Conservation (phyloP, 1,284 basidiomycete genomes). For the Fistulinella cinereoalba region DNA sequence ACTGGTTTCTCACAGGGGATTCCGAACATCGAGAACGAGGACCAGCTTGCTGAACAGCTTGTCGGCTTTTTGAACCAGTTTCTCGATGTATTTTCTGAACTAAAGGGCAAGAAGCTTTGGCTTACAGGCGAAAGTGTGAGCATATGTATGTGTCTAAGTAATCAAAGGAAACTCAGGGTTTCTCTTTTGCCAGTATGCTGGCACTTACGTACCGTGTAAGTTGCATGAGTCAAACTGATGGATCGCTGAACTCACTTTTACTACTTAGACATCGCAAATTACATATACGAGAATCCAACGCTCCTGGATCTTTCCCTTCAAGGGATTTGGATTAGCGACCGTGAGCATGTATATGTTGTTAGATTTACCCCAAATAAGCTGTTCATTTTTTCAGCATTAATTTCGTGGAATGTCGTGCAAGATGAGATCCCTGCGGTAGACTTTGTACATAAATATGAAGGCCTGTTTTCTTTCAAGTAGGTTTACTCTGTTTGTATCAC, state of each 20-base stretch:
- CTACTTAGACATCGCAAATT: conserved; percentile 71
- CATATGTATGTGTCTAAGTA: conserved; percentile 2
- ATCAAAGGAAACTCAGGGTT: neutral
- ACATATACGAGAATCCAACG: conserved; percentile 58
- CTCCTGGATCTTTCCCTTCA: conserved; percentile 55
- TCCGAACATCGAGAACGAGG: conserved; percentile 68
- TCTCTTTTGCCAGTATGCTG: conserved; percentile 45
- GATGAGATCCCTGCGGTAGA: conserved; percentile 64
- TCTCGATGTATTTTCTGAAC: conserved; percentile 65
- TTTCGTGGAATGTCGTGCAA: conserved; percentile 62
- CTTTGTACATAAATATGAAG: conserved; percentile 68
- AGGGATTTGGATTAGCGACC: conserved; percentile 72
- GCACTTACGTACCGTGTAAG: conserved; percentile 57
- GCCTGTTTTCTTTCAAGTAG: conserved; percentile 69
- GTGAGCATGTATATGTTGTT: conserved; percentile 38
- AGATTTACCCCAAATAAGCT: neutral
- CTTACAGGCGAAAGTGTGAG: conserved; percentile 70
- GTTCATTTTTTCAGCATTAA: conserved; percentile 39
- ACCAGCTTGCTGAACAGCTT: conserved; percentile 52
- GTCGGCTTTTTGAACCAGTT: conserved; percentile 70
- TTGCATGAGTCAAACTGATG: neutral
- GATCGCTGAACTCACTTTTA: neutral
- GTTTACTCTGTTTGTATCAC: neutral
- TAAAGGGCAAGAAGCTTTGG: conserved; percentile 69
- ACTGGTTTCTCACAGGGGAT: conserved; percentile 78